Base-by-base conservation (phyloP, 768 basidiomycete species). In the Floccularia luteovirens region DNA sequence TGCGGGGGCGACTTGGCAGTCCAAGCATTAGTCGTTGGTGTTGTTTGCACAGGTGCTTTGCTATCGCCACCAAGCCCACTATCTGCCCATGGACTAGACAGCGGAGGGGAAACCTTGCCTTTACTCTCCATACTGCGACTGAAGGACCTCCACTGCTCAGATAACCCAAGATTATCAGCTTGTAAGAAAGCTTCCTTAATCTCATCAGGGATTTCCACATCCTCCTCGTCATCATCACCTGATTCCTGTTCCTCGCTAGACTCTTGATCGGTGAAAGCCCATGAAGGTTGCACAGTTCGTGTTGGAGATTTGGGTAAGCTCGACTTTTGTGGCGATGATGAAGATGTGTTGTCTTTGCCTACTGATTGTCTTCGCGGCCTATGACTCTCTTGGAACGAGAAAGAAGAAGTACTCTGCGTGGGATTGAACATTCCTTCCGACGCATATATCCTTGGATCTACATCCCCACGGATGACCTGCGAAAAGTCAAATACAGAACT, bases 171-270 rank as follows among this genome's bases (percentile, higher is more conserved):
- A 16, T 24, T 20, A 14, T 39, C 30, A 5, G 3, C 39, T 17
- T 31, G 20, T 8, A 31, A 11, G 7, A 41, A 22, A 8, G 17
- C 39, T 12, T 31, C 28, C 39, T 32, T 31, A 8, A 48, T 24
- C 30, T 44, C 47, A 10, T 31, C 16, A 25, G 43, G 40, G n/a
- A 44, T 36, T 30, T 27, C 23, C n/a, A 20, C 43, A 17, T 40
- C 31, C 21, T 39, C 39, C 11, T 48, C 41, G 17, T 52, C 44
- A 6, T 46, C 42, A 24, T 48, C 51, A 31, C 43, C 39, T 11
- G 41, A 46, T 4, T 47, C 44, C 41, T 30, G 23, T 13, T 42
- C 42, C 24, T 25, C 42, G 6, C 19, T 34, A n/a, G 19, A 21
- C 21, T 37, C 36, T 11, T 37, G 19, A 37, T 36, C 19, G 23